Evolutionary conservation across 257 asterid species (phyloP), one percentile per base, ranked within the genome.

Genomic region (Solanum tarijense): DNA sequence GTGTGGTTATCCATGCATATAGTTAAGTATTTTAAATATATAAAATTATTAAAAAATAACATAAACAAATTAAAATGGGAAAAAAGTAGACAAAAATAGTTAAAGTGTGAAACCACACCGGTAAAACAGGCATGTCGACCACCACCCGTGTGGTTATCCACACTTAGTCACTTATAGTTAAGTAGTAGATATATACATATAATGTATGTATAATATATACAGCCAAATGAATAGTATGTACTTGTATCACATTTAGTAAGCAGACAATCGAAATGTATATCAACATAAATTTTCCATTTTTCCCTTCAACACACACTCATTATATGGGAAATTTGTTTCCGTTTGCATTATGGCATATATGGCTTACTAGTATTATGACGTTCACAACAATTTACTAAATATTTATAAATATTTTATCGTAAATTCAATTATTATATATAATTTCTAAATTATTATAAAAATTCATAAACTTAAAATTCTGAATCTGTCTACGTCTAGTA

Each of bases 401-500:
- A 21, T 9, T 1, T 62, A 66, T 12, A 25, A 65, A 65, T 25
- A 65, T 11, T 65, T 65, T 4, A 65, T 12, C 2, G 1, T 14
- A 68, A 12, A 3, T 2, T 27, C 11, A 29, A 29, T 29, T 27
- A 29, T 27, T 12, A 25, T 6, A 14, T 14, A 71, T 31, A 14
- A 31, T 7, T 12, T 31, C 13, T 7, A 16, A 31, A 27, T 32
- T 71, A 71, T 71, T 71, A 0, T 71, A 6, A 66, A 27, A 69
- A 6, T 13, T 71, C 78, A 2, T 4, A 18, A 32, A 9, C 3
- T 32, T 18, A 0, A 32, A 72, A 71, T 71, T 69, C 7, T 31
- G 0, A 71, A 31, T 31, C 7, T 4, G 1, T 71, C 1, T 14
- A 0, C 3, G 3, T 18, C 12, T 0, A 12, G 0, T 0, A 9